Percentiles rank a stretch among this genome's conserved stretches.
These are phyloP conservation scores for Fusarium foetens DNA, from an alignment of 2,329 filamentous ascomycete genomes.

Conservation along the genomic window DNA sequence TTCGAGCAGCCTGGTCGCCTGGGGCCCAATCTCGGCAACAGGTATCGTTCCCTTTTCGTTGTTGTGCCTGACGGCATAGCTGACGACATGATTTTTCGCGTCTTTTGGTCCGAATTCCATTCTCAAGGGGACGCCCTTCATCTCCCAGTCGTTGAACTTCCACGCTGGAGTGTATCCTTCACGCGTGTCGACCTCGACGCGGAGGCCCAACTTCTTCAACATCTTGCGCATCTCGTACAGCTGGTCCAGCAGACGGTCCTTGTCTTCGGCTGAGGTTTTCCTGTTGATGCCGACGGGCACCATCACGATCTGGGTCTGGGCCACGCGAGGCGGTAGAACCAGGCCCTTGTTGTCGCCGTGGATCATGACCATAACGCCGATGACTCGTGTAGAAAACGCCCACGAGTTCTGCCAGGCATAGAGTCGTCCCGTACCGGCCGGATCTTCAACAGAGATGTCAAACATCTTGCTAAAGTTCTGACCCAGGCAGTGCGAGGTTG, in stretches of 20 bases:
- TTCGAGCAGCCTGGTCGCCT: slow-evolving; percentile 84
- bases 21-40: slow-evolving; percentile 76
- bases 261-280: slow-evolving; percentile 83
- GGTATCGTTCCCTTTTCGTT: slow-evolving; percentile 83
- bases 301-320: slow-evolving; percentile 85
- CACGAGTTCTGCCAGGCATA: slow-evolving; percentile 99
- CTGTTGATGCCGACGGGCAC: slow-evolving; percentile 94
- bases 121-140: slow-evolving; percentile 92
- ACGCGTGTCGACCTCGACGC: slow-evolving; percentile 82
- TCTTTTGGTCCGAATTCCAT: slow-evolving; percentile 97
- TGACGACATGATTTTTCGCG: slow-evolving; percentile 83
- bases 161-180: slow-evolving; percentile 94
- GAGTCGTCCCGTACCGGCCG: slow-evolving; percentile 81
- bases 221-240: slow-evolving; percentile 75
- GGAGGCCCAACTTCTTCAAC: slow-evolving; percentile 79
- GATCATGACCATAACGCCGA: slow-evolving; percentile 99
- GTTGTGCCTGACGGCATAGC: slow-evolving; percentile 86
- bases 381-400: slow-evolving; percentile 96
- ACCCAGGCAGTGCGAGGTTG: slow-evolving; percentile 91
- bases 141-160: slow-evolving; percentile 99
- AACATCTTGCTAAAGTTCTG: slow-evolving; percentile 99
- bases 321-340: slow-evolving; percentile 89
- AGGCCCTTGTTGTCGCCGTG: slow-evolving; percentile 96
- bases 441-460: slow-evolving; percentile 95
- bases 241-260: slow-evolving; percentile 72